Percentiles rank a stretch among this genome's conserved stretches.
phyloP scores from a whole-genome alignment of 345 rosid species.

The Syzygium jambos region DNA sequence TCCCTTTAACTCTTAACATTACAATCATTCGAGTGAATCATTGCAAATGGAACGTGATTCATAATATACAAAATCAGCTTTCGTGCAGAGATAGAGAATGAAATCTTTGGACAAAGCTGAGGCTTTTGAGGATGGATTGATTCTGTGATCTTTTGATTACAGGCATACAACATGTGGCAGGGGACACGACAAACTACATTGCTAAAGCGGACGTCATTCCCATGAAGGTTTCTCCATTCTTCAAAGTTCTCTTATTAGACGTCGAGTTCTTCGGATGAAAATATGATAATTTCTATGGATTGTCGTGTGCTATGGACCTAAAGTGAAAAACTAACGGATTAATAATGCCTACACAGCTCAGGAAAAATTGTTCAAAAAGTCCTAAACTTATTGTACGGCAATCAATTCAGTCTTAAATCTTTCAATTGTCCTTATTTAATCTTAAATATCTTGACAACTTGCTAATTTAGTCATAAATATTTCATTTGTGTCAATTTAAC shows the following conservation, averaged over 20 bases:
- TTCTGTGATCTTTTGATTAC: neutral
- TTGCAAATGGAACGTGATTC: neutral
- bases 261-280: neutral
- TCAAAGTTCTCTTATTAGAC: neutral
- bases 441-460: no score
- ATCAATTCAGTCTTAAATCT: no score
- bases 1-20: neutral
- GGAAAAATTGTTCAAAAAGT: no score
- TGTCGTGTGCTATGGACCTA: neutral
- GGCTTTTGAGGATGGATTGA: neutral
- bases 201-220: slow-evolving; percentile 16
- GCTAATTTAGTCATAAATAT: no score
- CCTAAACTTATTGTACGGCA: no score
- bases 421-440: no score
- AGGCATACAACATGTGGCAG: slow-evolving; percentile 16
- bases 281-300: neutral
- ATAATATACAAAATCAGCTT: neutral
- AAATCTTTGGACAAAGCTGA: neutral
- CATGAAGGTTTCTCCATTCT: slow-evolving; percentile 3
- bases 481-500: no score
- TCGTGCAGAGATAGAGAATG: neutral
- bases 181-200: slow-evolving; percentile 6
- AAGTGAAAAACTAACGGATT: neutral
- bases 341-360: neutral
- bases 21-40: neutral